phyloP scores from a whole-genome alignment of 352 stramenopile species.

The Globisporangium heterothallicum region DNA sequence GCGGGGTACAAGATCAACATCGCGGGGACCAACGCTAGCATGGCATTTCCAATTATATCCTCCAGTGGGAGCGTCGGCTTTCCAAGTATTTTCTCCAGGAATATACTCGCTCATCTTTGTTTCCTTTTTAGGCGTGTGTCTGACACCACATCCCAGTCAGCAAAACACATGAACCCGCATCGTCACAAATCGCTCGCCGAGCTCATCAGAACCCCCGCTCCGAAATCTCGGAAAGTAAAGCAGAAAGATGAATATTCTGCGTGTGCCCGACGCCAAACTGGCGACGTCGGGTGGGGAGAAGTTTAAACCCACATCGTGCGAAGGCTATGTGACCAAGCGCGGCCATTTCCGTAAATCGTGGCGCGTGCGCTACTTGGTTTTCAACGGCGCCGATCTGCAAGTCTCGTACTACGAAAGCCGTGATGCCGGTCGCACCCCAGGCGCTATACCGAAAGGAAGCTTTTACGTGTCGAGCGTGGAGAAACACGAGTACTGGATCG shows the following conservation, averaged over 20 bases:
- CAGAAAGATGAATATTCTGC: slow-evolving; percentile 54
- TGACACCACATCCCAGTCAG: too few species aligned
- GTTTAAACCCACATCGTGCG: slow-evolving; percentile 64
- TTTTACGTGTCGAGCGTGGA: slow-evolving; percentile 79
- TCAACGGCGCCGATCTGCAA: slow-evolving; percentile 62
- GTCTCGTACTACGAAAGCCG: slow-evolving; percentile 79
- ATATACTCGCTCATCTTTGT: too few species aligned
- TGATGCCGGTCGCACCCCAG: slow-evolving; percentile 30
- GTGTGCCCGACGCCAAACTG: slow-evolving; percentile 26
- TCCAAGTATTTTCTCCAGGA: too few species aligned
- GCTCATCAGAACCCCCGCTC: too few species aligned
- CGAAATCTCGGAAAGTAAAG: slow-evolving; percentile 1
- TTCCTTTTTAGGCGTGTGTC: too few species aligned
- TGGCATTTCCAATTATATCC: too few species aligned
- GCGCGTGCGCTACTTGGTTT: slow-evolving; percentile 70
- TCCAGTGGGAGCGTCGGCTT: too few species aligned
- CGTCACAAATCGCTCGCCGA: too few species aligned
- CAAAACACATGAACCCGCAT: too few species aligned
- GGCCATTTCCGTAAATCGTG: slow-evolving; percentile 83
- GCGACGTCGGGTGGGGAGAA: slow-evolving; percentile 22
- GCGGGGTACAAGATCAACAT: too few species aligned
- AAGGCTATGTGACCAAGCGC: slow-evolving; percentile 85
- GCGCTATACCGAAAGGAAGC: slow-evolving; percentile 39
- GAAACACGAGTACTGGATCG: slow-evolving; percentile 74
- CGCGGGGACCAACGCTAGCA: too few species aligned